A percentile compares a stretch with the other conserved stretches of the same genome.
phyloP scores from a whole-genome alignment of 2,329 filamentous ascomycete species.

The Hypocreales sp. region DNA sequence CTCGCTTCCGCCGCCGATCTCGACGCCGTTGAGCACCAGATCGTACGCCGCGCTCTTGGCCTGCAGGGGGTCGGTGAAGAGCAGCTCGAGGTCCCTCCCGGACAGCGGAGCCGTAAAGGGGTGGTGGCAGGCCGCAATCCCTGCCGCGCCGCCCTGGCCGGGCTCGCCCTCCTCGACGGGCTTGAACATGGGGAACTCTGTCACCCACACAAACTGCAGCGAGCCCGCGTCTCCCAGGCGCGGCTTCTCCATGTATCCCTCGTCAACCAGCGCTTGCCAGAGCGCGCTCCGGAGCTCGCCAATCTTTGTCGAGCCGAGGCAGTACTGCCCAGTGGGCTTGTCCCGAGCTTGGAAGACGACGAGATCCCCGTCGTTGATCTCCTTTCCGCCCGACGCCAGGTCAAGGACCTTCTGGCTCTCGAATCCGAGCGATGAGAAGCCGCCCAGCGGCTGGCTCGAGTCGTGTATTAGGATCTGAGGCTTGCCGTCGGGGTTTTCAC shows the following conservation, averaged over 20 bases:
- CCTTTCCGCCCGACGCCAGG: constrained; percentile 21
- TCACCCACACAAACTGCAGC: constrained; percentile 70
- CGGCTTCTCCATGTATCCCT: constrained; percentile 34
- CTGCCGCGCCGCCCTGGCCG: constrained; percentile 67
- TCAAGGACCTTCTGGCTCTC: constrained; percentile 43
- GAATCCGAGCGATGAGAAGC: constrained; percentile 58
- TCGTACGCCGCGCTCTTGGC: constrained; percentile 86
- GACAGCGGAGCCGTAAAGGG: constrained; percentile 84
- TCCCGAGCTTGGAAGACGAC: constrained; percentile 68
- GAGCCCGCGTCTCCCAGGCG: constrained; percentile 19
- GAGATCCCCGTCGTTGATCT: constrained; percentile 49
- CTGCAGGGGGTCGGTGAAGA: constrained; percentile 54
- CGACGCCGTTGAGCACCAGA: constrained; percentile 86
- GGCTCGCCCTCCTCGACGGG: constrained; percentile 47
- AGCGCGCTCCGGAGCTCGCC: constrained; percentile 59
- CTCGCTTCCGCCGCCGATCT: constrained; percentile 82
- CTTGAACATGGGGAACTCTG: constrained; percentile 85
- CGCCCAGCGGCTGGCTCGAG: constrained; percentile 54
- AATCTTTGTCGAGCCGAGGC: constrained; percentile 47
- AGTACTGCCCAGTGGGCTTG: constrained; percentile 38
- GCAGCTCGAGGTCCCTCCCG: constrained; percentile 53
- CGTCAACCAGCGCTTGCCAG: constrained; percentile 52
- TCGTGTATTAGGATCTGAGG: constrained; percentile 70
- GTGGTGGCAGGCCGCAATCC: constrained; percentile 80
- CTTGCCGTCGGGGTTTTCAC: constrained; percentile 57